These are phyloP conservation scores for Colletotrichum shisoi DNA, from an alignment of 2,329 filamentous ascomycete genomes.

Conservation along the genomic window DNA sequence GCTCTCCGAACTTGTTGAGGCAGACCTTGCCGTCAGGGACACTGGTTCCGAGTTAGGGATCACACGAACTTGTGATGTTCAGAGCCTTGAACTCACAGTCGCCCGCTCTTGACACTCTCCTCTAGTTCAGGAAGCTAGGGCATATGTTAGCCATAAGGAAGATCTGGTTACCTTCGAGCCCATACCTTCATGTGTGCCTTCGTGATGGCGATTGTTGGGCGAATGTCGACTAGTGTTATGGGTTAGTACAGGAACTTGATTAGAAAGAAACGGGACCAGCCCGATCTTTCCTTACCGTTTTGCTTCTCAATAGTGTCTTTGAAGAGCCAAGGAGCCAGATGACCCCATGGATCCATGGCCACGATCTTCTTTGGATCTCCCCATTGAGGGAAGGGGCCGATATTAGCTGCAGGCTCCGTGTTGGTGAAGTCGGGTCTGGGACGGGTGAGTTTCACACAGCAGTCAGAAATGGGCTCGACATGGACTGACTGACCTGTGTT, in stretches of 20 bases:
- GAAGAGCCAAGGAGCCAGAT: conserved; percentile 84
- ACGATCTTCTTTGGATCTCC: conserved; percentile 91
- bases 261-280: background rate
- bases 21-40: conserved; percentile 87
- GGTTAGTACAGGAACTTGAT: background rate
- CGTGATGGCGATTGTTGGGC: conserved; percentile 90
- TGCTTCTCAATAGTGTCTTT: conserved; percentile 80
- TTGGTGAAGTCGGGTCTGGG: conserved; percentile 69
- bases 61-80: background rate
- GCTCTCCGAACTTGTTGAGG: conserved; percentile 82
- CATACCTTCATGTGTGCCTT: conserved; percentile 85
- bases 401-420: conserved; percentile 87
- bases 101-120: conserved; percentile 81
- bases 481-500: conserved; percentile 68
- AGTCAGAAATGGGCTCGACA: background rate
- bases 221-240: conserved; percentile 70
- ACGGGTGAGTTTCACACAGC: background rate
- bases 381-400: conserved; percentile 92
- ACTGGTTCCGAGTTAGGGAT: conserved; percentile 44
- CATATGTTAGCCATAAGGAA: conserved; percentile 29
- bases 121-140: conserved; percentile 83
- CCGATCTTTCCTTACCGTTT: conserved; percentile 57
- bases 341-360: conserved; percentile 94
- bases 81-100: conserved; percentile 62
- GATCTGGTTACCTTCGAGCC: background rate